Conservation (phyloP, 768 basidiomycete genomes). For the Gyrodon lividus region DNA sequence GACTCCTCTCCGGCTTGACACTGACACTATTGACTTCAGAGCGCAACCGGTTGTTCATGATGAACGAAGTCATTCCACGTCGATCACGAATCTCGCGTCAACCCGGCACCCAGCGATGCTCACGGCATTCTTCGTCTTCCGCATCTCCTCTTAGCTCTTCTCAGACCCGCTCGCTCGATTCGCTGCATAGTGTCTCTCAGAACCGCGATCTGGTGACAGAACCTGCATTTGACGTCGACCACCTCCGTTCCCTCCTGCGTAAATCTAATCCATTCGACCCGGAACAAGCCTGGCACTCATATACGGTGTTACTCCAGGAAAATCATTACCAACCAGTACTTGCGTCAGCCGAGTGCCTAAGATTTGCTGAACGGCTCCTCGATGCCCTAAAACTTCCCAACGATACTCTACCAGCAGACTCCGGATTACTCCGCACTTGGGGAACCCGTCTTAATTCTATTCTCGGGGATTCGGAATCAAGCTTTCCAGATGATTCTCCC, state of each 20-base stretch:
- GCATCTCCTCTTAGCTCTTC: slow-evolving; percentile 5
- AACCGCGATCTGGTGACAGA: slow-evolving; percentile 7
- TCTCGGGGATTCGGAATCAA: slow-evolving; percentile 28
- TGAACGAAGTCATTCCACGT: slow-evolving; percentile 34
- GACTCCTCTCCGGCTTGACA: not conserved
- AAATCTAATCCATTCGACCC: slow-evolving; percentile 28
- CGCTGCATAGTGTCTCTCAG: not conserved
- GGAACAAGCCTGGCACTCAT: slow-evolving; percentile 42
- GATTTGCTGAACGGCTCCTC: slow-evolving; percentile 27
- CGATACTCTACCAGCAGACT: slow-evolving; percentile 13
- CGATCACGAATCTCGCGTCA: slow-evolving; percentile 17
- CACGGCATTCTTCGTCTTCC: slow-evolving; percentile 25
- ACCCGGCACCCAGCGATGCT: slow-evolving; percentile 14
- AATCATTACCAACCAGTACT: slow-evolving; percentile 11
- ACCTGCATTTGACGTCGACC: not conserved
- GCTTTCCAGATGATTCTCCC: slow-evolving; percentile 18
- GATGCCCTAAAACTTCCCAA: slow-evolving; percentile 12
- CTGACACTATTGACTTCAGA: slow-evolving; percentile 20
- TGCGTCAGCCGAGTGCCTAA: slow-evolving; percentile 25
- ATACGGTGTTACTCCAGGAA: slow-evolving; percentile 18
- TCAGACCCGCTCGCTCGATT: slow-evolving; percentile 11
- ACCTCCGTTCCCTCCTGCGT: slow-evolving; percentile 22
- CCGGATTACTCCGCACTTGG: slow-evolving; percentile 32
- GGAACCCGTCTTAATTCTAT: slow-evolving; percentile 37
- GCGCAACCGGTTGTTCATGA: slow-evolving; percentile 37